Percentiles rank a stretch among this genome's conserved stretches.
These are phyloP conservation scores for Podila epigama DNA, from an alignment of 192 early-diverging fungal genomes.

Conservation along the genomic window DNA sequence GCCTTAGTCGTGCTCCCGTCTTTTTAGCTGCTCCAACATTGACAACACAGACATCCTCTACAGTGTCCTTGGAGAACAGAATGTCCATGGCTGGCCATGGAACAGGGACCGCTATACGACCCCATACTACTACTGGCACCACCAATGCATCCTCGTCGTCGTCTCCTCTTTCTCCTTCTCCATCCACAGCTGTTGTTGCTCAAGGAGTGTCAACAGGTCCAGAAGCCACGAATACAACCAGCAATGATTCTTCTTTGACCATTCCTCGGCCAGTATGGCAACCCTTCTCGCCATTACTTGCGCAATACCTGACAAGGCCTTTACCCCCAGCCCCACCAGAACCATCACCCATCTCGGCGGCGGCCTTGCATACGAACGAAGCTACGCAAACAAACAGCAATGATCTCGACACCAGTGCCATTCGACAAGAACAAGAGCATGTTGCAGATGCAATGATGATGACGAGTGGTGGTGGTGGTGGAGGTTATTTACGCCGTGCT, in stretches of 20 bases:
- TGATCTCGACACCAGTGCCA: no score
- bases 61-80: background rate
- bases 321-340: background rate
- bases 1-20: conserved; percentile 21
- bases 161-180: no score
- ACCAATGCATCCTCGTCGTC: background rate
- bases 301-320: conserved; percentile 10
- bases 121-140: background rate
- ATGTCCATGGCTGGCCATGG: background rate
- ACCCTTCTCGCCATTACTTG: conserved; percentile 5
- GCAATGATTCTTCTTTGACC: background rate
- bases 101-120: no score
- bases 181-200: no score
- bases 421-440: background rate
- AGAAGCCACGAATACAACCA: background rate
- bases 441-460: no score
- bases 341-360: background rate
- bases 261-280: conserved; percentile 6
- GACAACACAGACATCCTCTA: background rate
- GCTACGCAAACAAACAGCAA: no score
- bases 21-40: background rate
- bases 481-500: background rate
- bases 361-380: background rate
- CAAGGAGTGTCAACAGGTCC: no score
- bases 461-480: no score